Evolutionary conservation across 805 yeast species (phyloP).

Genomic region (Cyberlindnera xylosilytica): DNA sequence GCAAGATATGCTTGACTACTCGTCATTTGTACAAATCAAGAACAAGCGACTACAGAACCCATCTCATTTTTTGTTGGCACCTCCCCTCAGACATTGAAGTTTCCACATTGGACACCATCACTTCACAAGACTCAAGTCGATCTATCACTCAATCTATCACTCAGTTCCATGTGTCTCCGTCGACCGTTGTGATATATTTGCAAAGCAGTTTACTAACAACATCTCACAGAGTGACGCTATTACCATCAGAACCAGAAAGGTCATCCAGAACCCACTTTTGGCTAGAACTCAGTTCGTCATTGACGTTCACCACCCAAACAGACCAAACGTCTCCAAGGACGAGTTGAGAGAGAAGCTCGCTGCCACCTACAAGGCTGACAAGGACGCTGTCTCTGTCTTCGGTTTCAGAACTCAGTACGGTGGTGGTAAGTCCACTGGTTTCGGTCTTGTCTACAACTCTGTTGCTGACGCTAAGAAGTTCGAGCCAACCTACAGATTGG

Average conservation of each 20-base stretch:
- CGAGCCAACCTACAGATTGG: slow-evolving; percentile 99
- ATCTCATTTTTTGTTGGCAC: too few species aligned
- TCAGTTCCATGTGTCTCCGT: background rate
- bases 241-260: slow-evolving; percentile 98
- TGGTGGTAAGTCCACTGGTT: slow-evolving; percentile 99
- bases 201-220: slow-evolving; percentile 21
- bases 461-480: slow-evolving; percentile 96
- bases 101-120: too few species aligned
- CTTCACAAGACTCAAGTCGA: too few species aligned
- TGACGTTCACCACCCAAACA: slow-evolving; percentile 99
- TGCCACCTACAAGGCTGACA: slow-evolving; percentile 84
- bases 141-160: too few species aligned
- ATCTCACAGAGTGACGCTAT: slow-evolving; percentile 88
- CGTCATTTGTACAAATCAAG: too few species aligned
- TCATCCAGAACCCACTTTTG: slow-evolving; percentile 98
- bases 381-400: slow-evolving; percentile 94
- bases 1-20: too few species aligned
- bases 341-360: slow-evolving; percentile 95
- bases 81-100: too few species aligned
- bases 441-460: slow-evolving; percentile 98
- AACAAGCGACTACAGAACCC: too few species aligned
- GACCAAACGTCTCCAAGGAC: slow-evolving; percentile 98
- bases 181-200: too few species aligned
- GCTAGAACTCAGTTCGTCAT: slow-evolving; percentile 99
- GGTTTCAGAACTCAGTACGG: slow-evolving; percentile 99